Evolutionary conservation across 83 land plant genomes (phyloP), one percentile per base, ranked within the genome.

Genomic region (Thuja plicata): DNA sequence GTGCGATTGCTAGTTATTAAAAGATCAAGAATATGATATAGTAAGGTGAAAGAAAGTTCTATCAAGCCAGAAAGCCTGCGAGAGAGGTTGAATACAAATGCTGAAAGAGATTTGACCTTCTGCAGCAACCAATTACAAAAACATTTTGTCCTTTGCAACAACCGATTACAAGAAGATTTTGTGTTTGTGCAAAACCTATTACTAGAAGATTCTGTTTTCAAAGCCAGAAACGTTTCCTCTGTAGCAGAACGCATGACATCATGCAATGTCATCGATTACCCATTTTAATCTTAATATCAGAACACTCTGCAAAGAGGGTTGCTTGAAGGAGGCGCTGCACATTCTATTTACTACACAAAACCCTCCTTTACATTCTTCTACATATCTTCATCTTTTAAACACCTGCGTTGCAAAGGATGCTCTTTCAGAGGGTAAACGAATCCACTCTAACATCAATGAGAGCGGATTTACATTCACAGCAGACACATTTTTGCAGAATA

Each of bases 331-430:
- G 43, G 81, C 81, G 43, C 81, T 78, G 24, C 81, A 37, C 81
- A 38, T 78, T 78, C 41, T 78, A 19, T 37, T 16, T 17, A 78
- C 41, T 3, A 78, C 43, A 78, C 70, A 60, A 21, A 40, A 38
- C 27, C 38, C 21, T 78, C 81, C 81, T 19, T 0, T 78, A 35
- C 45, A 37, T 40, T 78, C 41, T 9, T 78, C 38, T 38, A 78
- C 81, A 7, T 7, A 38, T 16, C 32, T 37, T 86, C 46, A 48
- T 86, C 77, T 86, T 12, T 86, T 86, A 32, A 34, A 60, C 52
- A n/a, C 35, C 52, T 86, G 87, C 70, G 21, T 54, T 86, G 60
- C 4, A 19, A 60, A 54, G 40, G n/a, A 86, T 17, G 87, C 87
- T 8, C 46, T 60, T 35, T 54, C 54, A 27, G 87, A 86, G 21